A percentile compares a stretch with the other conserved stretches of the same genome.
Conservation (phyloP, 495 filamentous ascomycete species). For the Bacidia rubella region DNA sequence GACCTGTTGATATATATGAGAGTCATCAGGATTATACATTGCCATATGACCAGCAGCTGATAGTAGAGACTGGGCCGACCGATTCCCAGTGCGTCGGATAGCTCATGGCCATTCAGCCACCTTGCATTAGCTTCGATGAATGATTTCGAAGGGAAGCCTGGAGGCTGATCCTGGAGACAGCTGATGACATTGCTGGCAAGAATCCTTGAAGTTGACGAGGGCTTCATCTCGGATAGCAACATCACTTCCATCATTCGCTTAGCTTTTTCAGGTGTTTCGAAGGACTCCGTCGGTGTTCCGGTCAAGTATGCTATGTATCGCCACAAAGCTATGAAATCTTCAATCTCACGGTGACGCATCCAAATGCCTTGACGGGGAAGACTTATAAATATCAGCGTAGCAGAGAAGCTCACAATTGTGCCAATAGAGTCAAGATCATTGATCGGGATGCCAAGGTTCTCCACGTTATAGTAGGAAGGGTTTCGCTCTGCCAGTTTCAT, state of each 20-base stretch:
- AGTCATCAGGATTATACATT: constrained; percentile 32
- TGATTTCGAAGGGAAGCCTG: constrained; percentile 35
- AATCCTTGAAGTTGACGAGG: constrained; percentile 40
- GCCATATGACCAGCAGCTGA: constrained; percentile 31
- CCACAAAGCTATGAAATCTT: constrained; percentile 58
- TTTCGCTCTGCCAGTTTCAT: constrained; percentile 35
- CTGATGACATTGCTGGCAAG: constrained; percentile 60
- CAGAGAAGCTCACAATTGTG: constrained; percentile 52
- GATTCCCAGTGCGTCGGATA: constrained; percentile 45
- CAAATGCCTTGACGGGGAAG: constrained; percentile 57
- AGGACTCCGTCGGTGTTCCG: constrained; percentile 42
- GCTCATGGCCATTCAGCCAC: constrained; percentile 37
- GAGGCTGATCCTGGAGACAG: constrained; percentile 42
- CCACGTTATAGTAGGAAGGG: constrained; percentile 46
- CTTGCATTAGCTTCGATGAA: constrained; percentile 33
- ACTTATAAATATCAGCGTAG: constrained; percentile 48
- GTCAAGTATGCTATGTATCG: constrained; percentile 53
- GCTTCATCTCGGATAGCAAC: constrained; percentile 43
- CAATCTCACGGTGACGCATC: constrained; percentile 39
- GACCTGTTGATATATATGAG: constrained; percentile 24
- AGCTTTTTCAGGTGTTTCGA: constrained; percentile 41
- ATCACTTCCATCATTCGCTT: constrained; percentile 47
- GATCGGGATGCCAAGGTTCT: constrained; percentile 48
- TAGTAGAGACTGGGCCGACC: constrained; percentile 32
- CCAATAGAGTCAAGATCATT: constrained; percentile 56